These are phyloP conservation scores for Comarum palustre DNA, from an alignment of 306 rosid genomes.

Conservation along the genomic window DNA sequence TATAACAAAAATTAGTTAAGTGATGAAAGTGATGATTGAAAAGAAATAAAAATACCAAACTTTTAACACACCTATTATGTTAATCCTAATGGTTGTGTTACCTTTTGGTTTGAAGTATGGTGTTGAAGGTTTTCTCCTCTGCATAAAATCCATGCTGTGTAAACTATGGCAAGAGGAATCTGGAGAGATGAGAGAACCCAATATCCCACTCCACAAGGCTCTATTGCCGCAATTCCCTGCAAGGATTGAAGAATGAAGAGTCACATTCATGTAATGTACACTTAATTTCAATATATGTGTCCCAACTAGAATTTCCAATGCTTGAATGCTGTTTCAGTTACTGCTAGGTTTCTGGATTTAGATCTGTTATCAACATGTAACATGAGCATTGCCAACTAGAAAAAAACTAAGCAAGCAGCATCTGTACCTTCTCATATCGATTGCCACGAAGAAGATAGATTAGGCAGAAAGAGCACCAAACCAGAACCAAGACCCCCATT, in stretches of 20 bases:
- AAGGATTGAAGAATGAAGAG: constrained; percentile 17
- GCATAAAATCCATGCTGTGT: constrained; percentile 61
- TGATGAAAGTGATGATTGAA: neutral
- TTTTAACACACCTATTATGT: neutral
- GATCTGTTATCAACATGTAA: neutral
- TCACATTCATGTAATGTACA: too few species aligned
- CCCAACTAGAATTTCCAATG: too few species aligned
- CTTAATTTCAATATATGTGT: too few species aligned
- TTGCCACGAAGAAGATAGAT: constrained; percentile 78
- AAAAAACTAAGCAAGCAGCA: neutral
- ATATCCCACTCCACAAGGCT: constrained; percentile 72
- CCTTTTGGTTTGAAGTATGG: constrained; percentile 43
- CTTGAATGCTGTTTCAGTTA: too few species aligned
- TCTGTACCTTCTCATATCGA: constrained; percentile 56
- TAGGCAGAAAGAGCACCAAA: constrained; percentile 71
- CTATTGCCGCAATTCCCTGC: constrained; percentile 64
- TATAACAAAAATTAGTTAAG: neutral
- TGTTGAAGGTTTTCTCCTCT: constrained; percentile 45
- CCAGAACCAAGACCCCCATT: constrained; percentile 52
- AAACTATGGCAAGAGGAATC: constrained; percentile 68
- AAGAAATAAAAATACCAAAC: neutral
- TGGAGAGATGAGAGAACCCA: constrained; percentile 76
- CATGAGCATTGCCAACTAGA: neutral
- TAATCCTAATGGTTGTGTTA: constrained; percentile 7
- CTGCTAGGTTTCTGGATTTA: too few species aligned